Base-by-base conservation (phyloP, 164 flowering plant species). In the Vitis cinerea region DNA sequence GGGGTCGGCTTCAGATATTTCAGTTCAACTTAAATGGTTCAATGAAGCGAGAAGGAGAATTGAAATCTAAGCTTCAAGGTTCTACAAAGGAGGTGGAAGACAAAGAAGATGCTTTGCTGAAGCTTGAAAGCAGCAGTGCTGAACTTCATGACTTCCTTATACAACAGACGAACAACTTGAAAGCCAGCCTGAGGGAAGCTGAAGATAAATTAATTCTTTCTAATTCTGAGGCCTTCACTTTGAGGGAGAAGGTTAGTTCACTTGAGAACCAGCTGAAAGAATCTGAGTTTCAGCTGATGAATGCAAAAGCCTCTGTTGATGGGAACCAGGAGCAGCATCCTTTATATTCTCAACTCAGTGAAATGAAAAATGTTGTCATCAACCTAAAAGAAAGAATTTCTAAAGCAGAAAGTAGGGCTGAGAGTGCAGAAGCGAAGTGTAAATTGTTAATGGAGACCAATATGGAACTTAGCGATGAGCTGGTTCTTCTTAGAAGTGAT, bases 21-120 rank as follows among this genome's bases (percentile, higher is more conserved):
- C 90, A 87, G 60, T 87, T 90, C 69, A 82, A 73, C 78, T 70
- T 91, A 56, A 92, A 83, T 54, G 79, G 79, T 76, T 82, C 82
- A 6, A 29, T 69, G 44, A 77, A 80, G 70, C 76, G 85, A 72
- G 97, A 88, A 82, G 75, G 60, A 60, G 84, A 80, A 19, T 64
- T 88, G 48, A 87, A 62, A 60, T 73, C 82, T 30, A 75, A 82
- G 74, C 84, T 88, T 74, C 77, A 81, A 74, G 71, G 67, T 17
- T 68, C 67, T 10, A 64, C 10, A 10, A 73, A 81, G 63, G 80
- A 74, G 61, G 56, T 81, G 69, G 74, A 79, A 68, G 71, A 58
- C 3, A 76, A 80, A 74, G 87, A 80, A 53, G 58, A 10, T 69
- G 69, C 65, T 48, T 50, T 78, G 68, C 79, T 58, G 51, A 74